phyloP scores from a whole-genome alignment of 108 stramenopile species.

The Cyclostephanos tholiformis region DNA sequence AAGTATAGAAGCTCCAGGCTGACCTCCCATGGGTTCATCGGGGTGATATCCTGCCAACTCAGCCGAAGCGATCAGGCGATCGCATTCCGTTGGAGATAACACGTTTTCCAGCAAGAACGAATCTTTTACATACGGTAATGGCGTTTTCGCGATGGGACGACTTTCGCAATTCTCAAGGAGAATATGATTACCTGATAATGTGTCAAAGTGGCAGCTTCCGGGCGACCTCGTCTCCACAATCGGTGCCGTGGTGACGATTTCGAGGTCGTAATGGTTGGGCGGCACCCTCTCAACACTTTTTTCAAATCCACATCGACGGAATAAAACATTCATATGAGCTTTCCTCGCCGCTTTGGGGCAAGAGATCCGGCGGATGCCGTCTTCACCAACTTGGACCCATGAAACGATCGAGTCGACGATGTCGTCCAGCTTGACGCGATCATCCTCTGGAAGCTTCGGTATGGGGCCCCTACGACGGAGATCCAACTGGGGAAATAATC shows the following conservation, averaged over 20 bases:
- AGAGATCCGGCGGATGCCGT: conserved; percentile 18
- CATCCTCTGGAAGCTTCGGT: neutral
- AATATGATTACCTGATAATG: conserved; percentile 10
- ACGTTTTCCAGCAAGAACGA: conserved; percentile 55
- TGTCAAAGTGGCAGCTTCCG: neutral
- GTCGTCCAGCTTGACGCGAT: neutral
- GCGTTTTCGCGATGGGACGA: conserved; percentile 23
- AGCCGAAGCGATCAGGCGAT: conserved; percentile 37
- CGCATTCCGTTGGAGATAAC: conserved; percentile 49
- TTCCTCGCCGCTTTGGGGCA: neutral
- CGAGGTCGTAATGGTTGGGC: conserved; percentile 35
- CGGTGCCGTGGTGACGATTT: conserved; percentile 21
- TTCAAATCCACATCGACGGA: conserved; percentile 37
- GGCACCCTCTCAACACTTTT: conserved; percentile 27
- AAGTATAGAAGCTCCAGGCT: conserved; percentile 28
- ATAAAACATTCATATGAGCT: conserved; percentile 6
- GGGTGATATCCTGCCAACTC: conserved; percentile 48
- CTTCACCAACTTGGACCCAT: conserved; percentile 12
- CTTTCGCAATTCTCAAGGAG: neutral
- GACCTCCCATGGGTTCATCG: conserved; percentile 56
- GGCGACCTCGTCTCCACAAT: neutral
- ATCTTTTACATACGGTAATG: conserved; percentile 41
- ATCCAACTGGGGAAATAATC: conserved; percentile 17
- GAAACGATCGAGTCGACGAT: conserved; percentile 27
- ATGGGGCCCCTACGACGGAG: neutral